Base-by-base conservation (phyloP, 805 yeast species). In the Sugiyamaella mastotermitis region DNA sequence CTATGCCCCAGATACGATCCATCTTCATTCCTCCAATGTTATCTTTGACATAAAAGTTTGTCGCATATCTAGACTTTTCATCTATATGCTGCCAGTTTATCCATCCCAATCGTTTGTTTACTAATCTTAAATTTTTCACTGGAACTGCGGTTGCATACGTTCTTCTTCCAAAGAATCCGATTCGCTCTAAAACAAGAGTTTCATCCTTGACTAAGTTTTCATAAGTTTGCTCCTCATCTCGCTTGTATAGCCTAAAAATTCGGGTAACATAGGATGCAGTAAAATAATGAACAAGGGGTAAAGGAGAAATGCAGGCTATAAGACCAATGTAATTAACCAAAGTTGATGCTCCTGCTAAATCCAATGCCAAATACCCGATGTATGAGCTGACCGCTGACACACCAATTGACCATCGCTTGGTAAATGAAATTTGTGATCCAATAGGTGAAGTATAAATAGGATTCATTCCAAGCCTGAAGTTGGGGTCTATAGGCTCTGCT, bases 1-100 rank as follows among this genome's bases (percentile, higher is more conserved):
- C 74, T n/a, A 83, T 72, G 0, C 88, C 86, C 90, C 94, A 80
- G 4, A 84, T 60, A 38, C 95, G 64, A 51, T 84, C 92, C 94
- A 84, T 84, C 47, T 76, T 75, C 55, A 82, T 62, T 2, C 94
- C 94, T 2, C 94, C 92, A 31, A 81, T 65, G 47, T 83, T 80
- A 51, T 84, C 94, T 11, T 69, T 72, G 2, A 84, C 72, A 51
- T 76, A 81, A 55, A 65, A 76, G 13, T 71, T 62, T 7, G 58
- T 55, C 27, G 51, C 51, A 20, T 55, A 51, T 8, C 61, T 60
- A 11, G 49, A 41, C 23, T 48, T 43, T 28, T 54, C 57, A 30
- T 54, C 59, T 2, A 42, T 49, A 13, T 61, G 56, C 26, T 58
- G 57, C 69, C 73, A 66, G 42, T 72, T 72, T 18, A 65, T 64